Percentiles rank a stretch among this genome's conserved stretches.
Conservation (phyloP, 495 filamentous ascomycete genomes). For the Hypoxylon perforatum region DNA sequence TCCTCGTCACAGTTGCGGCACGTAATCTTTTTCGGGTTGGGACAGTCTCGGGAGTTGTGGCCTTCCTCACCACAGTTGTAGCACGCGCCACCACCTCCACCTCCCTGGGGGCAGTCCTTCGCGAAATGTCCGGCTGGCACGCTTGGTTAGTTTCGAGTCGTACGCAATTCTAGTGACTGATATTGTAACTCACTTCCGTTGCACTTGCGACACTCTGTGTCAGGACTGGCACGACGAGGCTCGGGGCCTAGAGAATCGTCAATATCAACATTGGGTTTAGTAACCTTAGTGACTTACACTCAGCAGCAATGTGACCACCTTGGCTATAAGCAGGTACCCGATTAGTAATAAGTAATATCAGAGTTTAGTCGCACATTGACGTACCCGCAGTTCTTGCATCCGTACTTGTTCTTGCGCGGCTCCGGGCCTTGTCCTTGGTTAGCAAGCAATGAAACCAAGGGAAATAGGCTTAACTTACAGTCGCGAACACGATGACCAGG, state of each 20-base stretch:
- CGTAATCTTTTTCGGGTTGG: constrained; percentile 55
- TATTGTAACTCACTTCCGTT: constrained; percentile 64
- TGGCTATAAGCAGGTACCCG: constrained; percentile 39
- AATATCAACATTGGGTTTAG: constrained; percentile 49
- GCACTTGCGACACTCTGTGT: constrained; percentile 85
- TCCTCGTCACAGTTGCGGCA: constrained; percentile 83
- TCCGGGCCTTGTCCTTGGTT: constrained; percentile 56
- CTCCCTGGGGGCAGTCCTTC: constrained; percentile 76
- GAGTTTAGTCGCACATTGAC: constrained; percentile 34
- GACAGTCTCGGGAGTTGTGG: constrained; percentile 56
- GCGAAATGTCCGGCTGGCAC: constrained; percentile 81
- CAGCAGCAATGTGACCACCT: constrained; percentile 52
- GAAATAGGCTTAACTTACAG: constrained; percentile 59
- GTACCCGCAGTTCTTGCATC: constrained; percentile 87
- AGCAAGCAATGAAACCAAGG: constrained; percentile 33
- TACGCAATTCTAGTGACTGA: neutral
- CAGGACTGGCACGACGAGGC: constrained; percentile 72
- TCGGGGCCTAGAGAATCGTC: constrained; percentile 60
- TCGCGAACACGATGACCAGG: constrained; percentile 76
- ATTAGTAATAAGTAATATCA: neutral
- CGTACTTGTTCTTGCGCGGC: constrained; percentile 66
- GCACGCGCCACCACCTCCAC: constrained; percentile 57
- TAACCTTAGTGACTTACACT: constrained; percentile 49
- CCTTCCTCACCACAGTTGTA: constrained; percentile 68
- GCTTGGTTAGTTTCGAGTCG: constrained; percentile 30